These are phyloP conservation scores for Phytophthora quininea DNA, from an alignment of 352 stramenopile genomes.

Conservation along the genomic window DNA sequence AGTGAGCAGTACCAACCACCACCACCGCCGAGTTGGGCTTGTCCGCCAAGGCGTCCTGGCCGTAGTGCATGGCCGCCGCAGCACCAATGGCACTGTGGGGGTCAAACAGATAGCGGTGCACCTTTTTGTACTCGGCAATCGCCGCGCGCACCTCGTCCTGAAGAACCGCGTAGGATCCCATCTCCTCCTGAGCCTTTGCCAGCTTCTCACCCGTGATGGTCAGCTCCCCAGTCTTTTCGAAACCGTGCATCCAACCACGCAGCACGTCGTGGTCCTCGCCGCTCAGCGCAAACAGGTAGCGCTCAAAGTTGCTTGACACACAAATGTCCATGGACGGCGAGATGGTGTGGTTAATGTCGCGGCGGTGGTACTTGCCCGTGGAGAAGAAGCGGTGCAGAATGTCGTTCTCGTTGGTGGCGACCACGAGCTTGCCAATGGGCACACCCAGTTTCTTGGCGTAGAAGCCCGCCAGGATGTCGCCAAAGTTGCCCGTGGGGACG, in stretches of 20 bases:
- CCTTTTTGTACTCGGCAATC: conserved; percentile 93
- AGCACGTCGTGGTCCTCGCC: conserved; percentile 93
- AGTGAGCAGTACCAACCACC: conserved; percentile 96
- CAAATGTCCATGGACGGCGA: conserved; percentile 99
- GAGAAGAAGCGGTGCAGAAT: conserved; percentile 99
- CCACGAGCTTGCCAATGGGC: conserved; percentile 95
- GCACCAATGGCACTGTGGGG: conserved; percentile 97
- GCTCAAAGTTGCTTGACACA: conserved; percentile 99
- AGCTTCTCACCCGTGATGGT: conserved; percentile 92
- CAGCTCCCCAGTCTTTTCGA: conserved; percentile 95
- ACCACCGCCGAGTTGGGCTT: conserved; percentile 83
- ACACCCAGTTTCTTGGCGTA: conserved; percentile 95
- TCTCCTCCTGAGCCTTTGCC: conserved; percentile 91
- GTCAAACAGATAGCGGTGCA: conserved; percentile 96
- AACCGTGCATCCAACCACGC: conserved; percentile 93
- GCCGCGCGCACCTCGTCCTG: conserved; percentile 88
- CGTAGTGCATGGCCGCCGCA: conserved; percentile 86
- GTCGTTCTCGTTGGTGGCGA: conserved; percentile 99
- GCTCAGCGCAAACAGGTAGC: conserved; percentile 96
- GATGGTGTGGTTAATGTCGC: conserved; percentile 93
- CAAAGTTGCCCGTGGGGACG: conserved; percentile 99
- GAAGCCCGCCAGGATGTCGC: conserved; percentile 98
- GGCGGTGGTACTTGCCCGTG: conserved; percentile 95
- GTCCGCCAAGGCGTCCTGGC: conserved; percentile 63
- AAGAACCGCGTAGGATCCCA: conserved; percentile 91